Evolutionary conservation across 352 stramenopile genomes (phyloP), one percentile per base, ranked within the genome.

Genomic region (Phytophthora citricola): DNA sequence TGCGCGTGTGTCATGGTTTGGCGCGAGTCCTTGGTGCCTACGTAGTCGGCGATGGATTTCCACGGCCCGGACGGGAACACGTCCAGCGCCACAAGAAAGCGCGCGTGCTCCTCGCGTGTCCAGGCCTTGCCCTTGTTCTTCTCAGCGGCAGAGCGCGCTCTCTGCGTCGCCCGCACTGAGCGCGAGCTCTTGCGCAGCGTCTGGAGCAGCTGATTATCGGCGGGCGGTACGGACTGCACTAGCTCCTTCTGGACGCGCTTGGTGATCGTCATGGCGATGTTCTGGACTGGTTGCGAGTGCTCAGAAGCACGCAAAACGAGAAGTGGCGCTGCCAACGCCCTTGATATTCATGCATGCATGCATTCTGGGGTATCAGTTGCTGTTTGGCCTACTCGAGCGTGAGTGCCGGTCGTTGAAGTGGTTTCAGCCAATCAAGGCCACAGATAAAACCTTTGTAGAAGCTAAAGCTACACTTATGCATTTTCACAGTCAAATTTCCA

Each of bases 1-100:
- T 92, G 83, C 38, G 83, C 83, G 55, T 92, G 83, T 0, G 83
- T 92, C 83, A 92, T 92, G 34, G 98, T 98, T 76, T 99, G 97
- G 32, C 96, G 94, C 34, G 94, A 81, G 69, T 89, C 84, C 63
- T 86, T 85, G 15, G 80, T 85, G 39, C 78, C 73, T 17, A 89
- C 78, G 57, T 81, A 85, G 45, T 79, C 74, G 10, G 80, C 80
- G 43, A 89, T 87, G 44, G 75, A 71, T 49, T 87, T 89, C 80
- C 80, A 89, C 43, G 80, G 80, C 1, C 80, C 80, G 0, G 79
- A 87, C 36, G 80, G 80, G 54, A 73, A 87, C 51, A 76, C 59
- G 36, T 85, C 75, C n/a, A 86, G 71, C 27, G 80, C 80, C 34
- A 81, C 64, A 38, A 89, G 78, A 61, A 89, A 89, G 24, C 76